Percentiles rank a stretch among this genome's conserved stretches.
phyloP scores from a whole-genome alignment of 345 rosid genomes.

The Citrus inodora region DNA sequence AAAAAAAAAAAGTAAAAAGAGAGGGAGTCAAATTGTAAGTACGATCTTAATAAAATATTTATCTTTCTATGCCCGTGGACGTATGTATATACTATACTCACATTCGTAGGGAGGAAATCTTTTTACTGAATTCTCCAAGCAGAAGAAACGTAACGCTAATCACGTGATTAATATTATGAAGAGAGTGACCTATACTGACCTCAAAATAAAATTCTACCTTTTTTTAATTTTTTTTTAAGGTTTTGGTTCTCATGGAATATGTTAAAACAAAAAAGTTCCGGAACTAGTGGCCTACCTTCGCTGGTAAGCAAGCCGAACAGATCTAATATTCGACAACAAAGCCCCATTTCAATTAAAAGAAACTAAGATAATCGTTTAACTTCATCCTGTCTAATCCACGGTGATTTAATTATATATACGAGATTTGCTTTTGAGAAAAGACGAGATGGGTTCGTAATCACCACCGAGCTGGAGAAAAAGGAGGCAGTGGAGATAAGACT shows the following conservation, averaged over 20 bases:
- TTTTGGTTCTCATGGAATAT: neutral
- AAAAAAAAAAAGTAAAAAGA: too few species aligned
- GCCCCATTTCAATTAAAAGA: neutral
- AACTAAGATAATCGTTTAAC: neutral
- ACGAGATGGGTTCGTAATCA: constrained; percentile 19
- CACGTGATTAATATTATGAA: neutral
- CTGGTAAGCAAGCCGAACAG: neutral
- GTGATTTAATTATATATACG: neutral
- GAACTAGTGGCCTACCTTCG: neutral
- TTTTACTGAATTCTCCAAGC: neutral
- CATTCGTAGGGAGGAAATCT: too few species aligned
- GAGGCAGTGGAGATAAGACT: neutral
- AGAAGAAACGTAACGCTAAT: too few species aligned
- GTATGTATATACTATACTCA: too few species aligned
- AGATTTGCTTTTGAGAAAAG: constrained; percentile 20
- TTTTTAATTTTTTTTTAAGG: neutral
- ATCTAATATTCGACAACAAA: constrained; percentile 6
- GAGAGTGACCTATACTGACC: neutral
- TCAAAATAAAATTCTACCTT: neutral
- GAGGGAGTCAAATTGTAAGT: too few species aligned
- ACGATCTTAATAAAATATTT: too few species aligned
- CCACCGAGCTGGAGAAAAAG: constrained; percentile 19
- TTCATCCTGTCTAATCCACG: neutral
- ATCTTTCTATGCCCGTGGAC: rapidly evolving
- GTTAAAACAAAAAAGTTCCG: too few species aligned